These are phyloP conservation scores for Chaetomiaceae sp. DNA, from an alignment of 2,329 filamentous ascomycete genomes.

Conservation along the genomic window DNA sequence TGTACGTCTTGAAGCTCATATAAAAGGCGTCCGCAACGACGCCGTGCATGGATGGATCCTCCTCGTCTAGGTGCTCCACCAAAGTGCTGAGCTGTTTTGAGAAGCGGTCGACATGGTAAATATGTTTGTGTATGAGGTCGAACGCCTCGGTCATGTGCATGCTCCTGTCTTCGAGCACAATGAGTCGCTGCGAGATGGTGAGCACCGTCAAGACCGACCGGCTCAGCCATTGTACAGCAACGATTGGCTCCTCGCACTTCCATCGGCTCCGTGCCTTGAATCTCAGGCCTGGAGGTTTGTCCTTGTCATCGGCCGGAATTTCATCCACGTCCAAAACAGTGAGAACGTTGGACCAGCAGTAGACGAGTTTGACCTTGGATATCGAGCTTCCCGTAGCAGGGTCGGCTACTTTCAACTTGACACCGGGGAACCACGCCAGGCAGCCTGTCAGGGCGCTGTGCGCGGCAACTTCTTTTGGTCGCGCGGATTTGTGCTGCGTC, in stretches of 20 bases:
- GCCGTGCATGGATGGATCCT: slow-evolving; percentile 84
- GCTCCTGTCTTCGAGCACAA: slow-evolving; percentile 83
- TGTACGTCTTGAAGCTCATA: slow-evolving; percentile 96
- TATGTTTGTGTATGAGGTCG: slow-evolving; percentile 84
- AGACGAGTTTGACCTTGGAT: slow-evolving; percentile 82
- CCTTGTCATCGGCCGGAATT: slow-evolving; percentile 58
- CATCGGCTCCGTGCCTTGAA: slow-evolving; percentile 83
- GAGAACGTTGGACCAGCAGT: slow-evolving; percentile 98
- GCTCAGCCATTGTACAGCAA: slow-evolving; percentile 94
- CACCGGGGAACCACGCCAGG: slow-evolving; percentile 93
- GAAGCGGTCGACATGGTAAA: slow-evolving; percentile 87
- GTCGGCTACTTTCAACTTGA: slow-evolving; percentile 76
- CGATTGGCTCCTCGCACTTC: slow-evolving; percentile 91
- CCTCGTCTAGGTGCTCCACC: slow-evolving; percentile 82
- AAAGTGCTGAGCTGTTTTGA: slow-evolving; percentile 77
- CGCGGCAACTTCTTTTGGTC: slow-evolving; percentile 83
- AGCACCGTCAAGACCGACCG: slow-evolving; percentile 85
- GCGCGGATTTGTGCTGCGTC: slow-evolving; percentile 87
- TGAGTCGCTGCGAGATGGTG: slow-evolving; percentile 87
- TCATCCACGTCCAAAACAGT: slow-evolving; percentile 87
- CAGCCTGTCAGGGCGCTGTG: slow-evolving; percentile 92
- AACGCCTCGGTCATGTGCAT: slow-evolving; percentile 93
- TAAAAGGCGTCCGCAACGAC: slow-evolving; percentile 96
- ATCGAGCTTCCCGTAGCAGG: slow-evolving; percentile 59
- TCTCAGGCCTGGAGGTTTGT: slow-evolving; percentile 69